These are phyloP conservation scores for Fusarium pseudoanthophilum DNA, from an alignment of 2,329 filamentous ascomycete species.

Conservation along the genomic window DNA sequence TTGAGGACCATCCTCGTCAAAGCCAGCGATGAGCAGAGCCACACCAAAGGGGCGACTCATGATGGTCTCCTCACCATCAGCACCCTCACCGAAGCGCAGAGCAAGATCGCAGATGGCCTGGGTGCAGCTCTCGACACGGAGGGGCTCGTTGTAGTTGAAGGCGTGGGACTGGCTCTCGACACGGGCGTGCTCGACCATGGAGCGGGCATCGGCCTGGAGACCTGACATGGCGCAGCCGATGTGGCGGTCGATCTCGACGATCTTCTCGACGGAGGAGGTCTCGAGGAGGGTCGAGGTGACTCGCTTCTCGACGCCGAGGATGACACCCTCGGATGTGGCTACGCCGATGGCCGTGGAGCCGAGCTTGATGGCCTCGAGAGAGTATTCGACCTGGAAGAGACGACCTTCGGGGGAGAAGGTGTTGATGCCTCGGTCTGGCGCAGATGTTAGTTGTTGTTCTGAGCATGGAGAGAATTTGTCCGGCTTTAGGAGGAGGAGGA, in stretches of 20 bases:
- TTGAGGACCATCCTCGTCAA: constrained; percentile 95
- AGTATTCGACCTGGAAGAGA: constrained; percentile 99
- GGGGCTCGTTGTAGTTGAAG: constrained; percentile 97
- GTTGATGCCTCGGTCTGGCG: constrained; percentile 94
- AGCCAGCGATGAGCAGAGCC: constrained; percentile 93
- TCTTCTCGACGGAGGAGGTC: constrained; percentile 98
- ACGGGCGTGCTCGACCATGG: constrained; percentile 97
- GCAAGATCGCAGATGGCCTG: constrained; percentile 99
- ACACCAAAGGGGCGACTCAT: constrained; percentile 99
- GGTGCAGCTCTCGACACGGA: constrained; percentile 96
- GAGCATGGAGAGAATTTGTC: not conserved
- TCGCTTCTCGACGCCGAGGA: constrained; percentile 98
- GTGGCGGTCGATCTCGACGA: constrained; percentile 98
- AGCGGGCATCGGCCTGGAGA: constrained; percentile 95
- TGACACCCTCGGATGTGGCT: constrained; percentile 92
- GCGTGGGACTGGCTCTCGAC: constrained; percentile 97
- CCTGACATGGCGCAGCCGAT: constrained; percentile 99
- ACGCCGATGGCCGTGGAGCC: constrained; percentile 98
- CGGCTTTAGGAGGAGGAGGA: constrained; percentile 33
- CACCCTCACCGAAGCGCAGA: constrained; percentile 94
- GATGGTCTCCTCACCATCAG: constrained; percentile 97
- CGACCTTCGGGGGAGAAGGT: constrained; percentile 99
- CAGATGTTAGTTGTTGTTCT: constrained; percentile 33
- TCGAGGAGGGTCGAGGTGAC: constrained; percentile 97
- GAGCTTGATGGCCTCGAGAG: constrained; percentile 99